A percentile compares a stretch with the other conserved stretches of the same genome.
Conservation (phyloP, 495 filamentous ascomycete species). For the Neurospora sp. region DNA sequence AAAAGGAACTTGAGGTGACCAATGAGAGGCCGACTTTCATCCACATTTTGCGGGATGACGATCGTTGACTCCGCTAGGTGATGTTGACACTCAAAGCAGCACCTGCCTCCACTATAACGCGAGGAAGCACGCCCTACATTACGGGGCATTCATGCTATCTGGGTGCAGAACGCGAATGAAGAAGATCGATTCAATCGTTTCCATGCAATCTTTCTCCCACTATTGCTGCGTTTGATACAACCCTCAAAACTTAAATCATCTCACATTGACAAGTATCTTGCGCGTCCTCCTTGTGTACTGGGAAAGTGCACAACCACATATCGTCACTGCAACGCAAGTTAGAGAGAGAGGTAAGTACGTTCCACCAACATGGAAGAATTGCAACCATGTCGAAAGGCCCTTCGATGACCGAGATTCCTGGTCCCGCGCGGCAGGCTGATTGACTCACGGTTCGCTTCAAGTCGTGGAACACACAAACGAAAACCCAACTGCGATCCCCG, state of each 20-base stretch:
- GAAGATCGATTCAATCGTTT: not conserved
- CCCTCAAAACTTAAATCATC: not conserved
- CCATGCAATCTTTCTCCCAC: not conserved
- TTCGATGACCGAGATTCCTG: not conserved
- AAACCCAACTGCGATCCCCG: not conserved
- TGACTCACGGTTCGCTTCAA: not conserved
- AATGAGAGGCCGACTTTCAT: constrained; percentile 8
- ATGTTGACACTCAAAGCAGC: not conserved
- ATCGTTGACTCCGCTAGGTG: constrained; percentile 14
- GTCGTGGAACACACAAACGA: not conserved
- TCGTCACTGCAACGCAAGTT: not conserved
- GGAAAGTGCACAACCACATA: not conserved
- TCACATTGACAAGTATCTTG: not conserved
- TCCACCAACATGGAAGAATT: not conserved
- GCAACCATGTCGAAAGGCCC: not conserved
- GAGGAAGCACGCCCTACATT: not conserved
- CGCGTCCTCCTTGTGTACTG: not conserved
- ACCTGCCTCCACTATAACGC: not conserved
- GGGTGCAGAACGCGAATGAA: not conserved
- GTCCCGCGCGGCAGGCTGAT: not conserved
- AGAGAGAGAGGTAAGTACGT: not conserved
- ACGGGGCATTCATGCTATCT: not conserved
- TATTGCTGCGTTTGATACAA: not conserved
- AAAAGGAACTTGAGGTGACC: not conserved
- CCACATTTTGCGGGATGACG: constrained; percentile 18